Evolutionary conservation across 2,329 filamentous ascomycete species (phyloP), one percentile per base, ranked within the genome.

Genomic region (Metarhizium anisopliae): DNA sequence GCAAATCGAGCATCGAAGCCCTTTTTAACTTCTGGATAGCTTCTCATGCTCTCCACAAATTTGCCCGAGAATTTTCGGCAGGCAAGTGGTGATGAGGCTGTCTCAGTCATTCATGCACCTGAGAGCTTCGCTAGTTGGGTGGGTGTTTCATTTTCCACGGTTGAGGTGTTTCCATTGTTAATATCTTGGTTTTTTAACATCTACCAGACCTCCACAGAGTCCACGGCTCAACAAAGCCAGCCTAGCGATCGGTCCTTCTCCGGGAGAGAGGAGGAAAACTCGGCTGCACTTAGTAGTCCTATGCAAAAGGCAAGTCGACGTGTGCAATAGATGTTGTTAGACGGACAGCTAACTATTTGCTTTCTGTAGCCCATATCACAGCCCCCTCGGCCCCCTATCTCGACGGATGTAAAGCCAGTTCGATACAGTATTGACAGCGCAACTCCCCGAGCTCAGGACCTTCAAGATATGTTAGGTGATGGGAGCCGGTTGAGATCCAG

Each of bases 101-200:
- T 90, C 54, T 96, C 92, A 1, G 92, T 95, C 55, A 96, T 96
- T 62, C 92, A 96, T 76, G 90, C 89, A 16, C 91, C 92, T 0
- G 80, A 90, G 60, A 89, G 87, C 59, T 96, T 94, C 70, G 81
- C 83, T 55, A 82, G 82, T 62, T 95, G 94, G 81, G 89, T 94
- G 69, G 67, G 82, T 67, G 47, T 18, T 36, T 55, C 38, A 67
- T 81, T 68, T 47, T 20, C 30, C 16, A 20, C 11, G 10, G 18
- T 20, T 42, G 6, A 8, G n/a, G 11, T 35, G 32, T 11, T 14
- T 42, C 14, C 40, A 13, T 42, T 10, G 42, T 20, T 45, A 42
- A 32, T 30, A 8, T 14, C 42, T 20, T 11, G n/a, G 11, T 30
- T 8, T 30, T 8, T 16, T 40, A 52, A 40, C 36, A 30, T 36